Percentiles rank a stretch among this genome's conserved stretches.
Conservation (phyloP, 257 asterid species). For the Vinca minor region DNA sequence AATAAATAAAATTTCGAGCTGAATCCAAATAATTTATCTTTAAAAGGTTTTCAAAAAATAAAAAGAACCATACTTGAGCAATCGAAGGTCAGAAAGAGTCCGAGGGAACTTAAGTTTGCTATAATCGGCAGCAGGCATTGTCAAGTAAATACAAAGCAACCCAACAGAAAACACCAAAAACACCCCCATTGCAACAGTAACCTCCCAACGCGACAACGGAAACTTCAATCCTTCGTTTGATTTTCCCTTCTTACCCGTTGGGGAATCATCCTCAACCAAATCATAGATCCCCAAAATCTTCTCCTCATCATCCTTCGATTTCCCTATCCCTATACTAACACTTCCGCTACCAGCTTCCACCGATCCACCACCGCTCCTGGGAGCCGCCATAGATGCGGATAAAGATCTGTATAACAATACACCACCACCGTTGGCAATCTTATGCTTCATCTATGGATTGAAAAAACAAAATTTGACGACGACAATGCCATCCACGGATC, state of each 20-base stretch:
- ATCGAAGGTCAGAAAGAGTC: conserved; percentile 66
- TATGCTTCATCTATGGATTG: conserved; percentile 7
- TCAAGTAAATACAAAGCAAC: conserved; percentile 53
- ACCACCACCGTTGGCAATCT: conserved; percentile 24
- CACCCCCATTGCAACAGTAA: conserved; percentile 55
- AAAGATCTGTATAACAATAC: conserved; percentile 22
- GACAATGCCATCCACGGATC: conserved; percentile 21
- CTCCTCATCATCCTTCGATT: conserved; percentile 50
- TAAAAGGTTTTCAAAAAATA: not conserved
- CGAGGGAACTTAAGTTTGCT: conserved; percentile 77
- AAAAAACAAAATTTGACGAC: not conserved
- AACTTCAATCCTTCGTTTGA: conserved; percentile 32
- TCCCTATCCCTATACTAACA: conserved; percentile 25
- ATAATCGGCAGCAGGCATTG: conserved; percentile 78
- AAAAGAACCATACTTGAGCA: conserved; percentile 60
- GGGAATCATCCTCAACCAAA: conserved; percentile 35
- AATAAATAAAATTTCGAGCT: not conserved
- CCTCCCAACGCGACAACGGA: conserved; percentile 68
- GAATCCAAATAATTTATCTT: not conserved
- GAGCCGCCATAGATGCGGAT: conserved; percentile 56
- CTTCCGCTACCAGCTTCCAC: conserved; percentile 37
- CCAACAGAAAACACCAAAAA: conserved; percentile 53
- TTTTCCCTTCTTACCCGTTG: conserved; percentile 52
- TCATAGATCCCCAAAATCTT: conserved; percentile 21
- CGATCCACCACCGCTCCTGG: conserved; percentile 51